Percentiles rank a stretch among this genome's conserved stretches.
phyloP scores from a whole-genome alignment of 768 basidiomycete genomes.

The Naematelia encephala region DNA sequence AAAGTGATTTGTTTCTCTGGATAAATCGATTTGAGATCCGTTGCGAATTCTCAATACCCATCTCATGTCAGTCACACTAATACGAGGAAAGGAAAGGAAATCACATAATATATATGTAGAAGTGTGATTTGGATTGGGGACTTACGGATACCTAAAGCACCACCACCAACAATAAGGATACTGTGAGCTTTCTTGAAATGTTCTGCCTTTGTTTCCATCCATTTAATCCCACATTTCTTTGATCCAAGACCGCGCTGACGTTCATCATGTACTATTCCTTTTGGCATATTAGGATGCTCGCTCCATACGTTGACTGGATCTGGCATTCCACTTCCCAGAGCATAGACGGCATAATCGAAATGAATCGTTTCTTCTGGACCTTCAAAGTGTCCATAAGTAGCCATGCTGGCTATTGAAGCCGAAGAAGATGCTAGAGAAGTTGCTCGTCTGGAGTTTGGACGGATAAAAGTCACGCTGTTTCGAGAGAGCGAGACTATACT shows the following conservation, averaged over 20 bases:
- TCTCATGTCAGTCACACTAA: background rate
- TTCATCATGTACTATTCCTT: conserved; percentile 13
- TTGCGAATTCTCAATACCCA: conserved; percentile 43
- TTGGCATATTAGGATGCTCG: conserved; percentile 23
- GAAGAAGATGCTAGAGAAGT: background rate
- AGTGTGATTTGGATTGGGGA: background rate
- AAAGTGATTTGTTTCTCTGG: conserved; percentile 50
- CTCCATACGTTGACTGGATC: conserved; percentile 47
- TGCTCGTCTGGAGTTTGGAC: background rate
- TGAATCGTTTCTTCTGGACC: conserved; percentile 41
- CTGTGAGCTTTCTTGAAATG: conserved; percentile 39
- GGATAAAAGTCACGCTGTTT: conserved; percentile 30
- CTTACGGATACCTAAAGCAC: conserved; percentile 51
- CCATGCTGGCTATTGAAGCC: background rate
- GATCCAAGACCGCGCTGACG: conserved; percentile 24
- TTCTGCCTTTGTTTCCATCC: conserved; percentile 44
- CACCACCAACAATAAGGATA: conserved; percentile 53
- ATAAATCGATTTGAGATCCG: conserved; percentile 51
- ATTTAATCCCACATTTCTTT: conserved; percentile 46
- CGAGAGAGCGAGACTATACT: conserved; percentile 22
- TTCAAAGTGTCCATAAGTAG: conserved; percentile 21
- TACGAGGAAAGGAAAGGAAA: background rate
- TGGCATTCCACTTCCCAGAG: conserved; percentile 46
- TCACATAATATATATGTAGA: background rate
- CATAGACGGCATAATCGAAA: conserved; percentile 48